A percentile compares a stretch with the other conserved stretches of the same genome.
Conservation (phyloP, 2,329 filamentous ascomycete genomes). For the Zymoseptoria pseudotritici region DNA sequence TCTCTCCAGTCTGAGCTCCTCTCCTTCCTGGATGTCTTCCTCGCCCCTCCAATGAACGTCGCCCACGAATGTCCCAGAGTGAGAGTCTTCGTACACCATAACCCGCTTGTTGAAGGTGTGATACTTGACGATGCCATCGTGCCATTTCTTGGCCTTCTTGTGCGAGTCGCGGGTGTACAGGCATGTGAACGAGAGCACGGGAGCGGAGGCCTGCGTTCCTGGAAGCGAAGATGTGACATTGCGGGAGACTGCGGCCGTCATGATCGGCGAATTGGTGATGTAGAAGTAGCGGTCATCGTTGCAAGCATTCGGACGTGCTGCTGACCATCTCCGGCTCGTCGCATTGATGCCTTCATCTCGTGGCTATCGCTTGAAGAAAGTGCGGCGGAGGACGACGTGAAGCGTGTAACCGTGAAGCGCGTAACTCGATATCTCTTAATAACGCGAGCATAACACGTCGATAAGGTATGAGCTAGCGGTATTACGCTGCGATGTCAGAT, state of each 20-base stretch:
- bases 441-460: not conserved
- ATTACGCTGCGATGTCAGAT: not conserved
- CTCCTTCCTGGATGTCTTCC: constrained; percentile 66
- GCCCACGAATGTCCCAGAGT: constrained; percentile 62
- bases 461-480: not conserved
- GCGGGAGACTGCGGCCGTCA: constrained; percentile 29
- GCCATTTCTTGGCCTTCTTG: constrained; percentile 86
- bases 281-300: not conserved
- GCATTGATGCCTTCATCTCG: not conserved
- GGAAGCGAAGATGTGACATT: constrained; percentile 35
- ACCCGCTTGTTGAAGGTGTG: constrained; percentile 86
- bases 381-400: not conserved
- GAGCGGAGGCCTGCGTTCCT: constrained; percentile 57
- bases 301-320: not conserved
- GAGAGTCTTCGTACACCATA: constrained; percentile 80
- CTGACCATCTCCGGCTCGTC: not conserved
- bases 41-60: constrained; percentile 73
- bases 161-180: constrained; percentile 80
- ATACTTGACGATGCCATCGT: constrained; percentile 80
- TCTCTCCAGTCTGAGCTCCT: constrained; percentile 72
- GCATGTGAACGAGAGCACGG: constrained; percentile 74
- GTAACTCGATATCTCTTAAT: not conserved
- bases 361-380: not conserved
- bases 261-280: constrained; percentile 6
- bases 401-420: too few species aligned